Evolutionary conservation across 1,139 yeast genomes (phyloP), one percentile per base, ranked within the genome.

Genomic region (Candida pseudoviswanathii): DNA sequence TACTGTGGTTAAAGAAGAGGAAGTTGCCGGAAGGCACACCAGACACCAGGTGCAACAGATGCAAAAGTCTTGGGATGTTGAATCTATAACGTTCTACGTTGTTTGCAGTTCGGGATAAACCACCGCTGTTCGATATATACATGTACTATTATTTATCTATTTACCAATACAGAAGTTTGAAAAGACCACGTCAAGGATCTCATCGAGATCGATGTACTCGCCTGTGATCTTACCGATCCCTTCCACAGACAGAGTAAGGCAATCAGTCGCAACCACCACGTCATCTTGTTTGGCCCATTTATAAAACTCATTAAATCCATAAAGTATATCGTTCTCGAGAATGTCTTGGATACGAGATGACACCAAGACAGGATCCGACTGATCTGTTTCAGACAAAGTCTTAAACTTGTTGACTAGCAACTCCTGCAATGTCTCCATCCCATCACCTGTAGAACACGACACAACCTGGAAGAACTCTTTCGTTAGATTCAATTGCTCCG

Each of bases 141-240:
- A 34, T 37, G 42, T 45, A 41, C 11, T 31, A 31, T 25, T 22
- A n/a, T 31, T 6, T 24, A 4, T 34, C 26, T 36, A 43, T 66
- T 94, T 94, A 4, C 99, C 99, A 41, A 94, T 90, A 66, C 99
- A 94, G 63, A 94, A 95, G 55, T 84, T 88, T 4, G 96, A 85
- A 63, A 94, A 94, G 0, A 94, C 96, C 2, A 89, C 94, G 0
- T 95, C 97, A 8, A 95, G 71, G 1, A 95, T 84, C 62, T 94
- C 99, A 60, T 94, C 98, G 0, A 92, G 79, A 0, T 96, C 96
- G 10, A 94, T 84, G 0, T 91, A 81, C 43, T 88, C 87, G 0
- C 99, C 99, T 0, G 97, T 91, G 34, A 94, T 87, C 60, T 85
- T 88, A 0, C 97, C 97, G 37, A 94, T 87, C 0, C 97, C 97